Conservation (phyloP, 2,329 filamentous ascomycete genomes). For the Colletotrichum ledebouriae region DNA sequence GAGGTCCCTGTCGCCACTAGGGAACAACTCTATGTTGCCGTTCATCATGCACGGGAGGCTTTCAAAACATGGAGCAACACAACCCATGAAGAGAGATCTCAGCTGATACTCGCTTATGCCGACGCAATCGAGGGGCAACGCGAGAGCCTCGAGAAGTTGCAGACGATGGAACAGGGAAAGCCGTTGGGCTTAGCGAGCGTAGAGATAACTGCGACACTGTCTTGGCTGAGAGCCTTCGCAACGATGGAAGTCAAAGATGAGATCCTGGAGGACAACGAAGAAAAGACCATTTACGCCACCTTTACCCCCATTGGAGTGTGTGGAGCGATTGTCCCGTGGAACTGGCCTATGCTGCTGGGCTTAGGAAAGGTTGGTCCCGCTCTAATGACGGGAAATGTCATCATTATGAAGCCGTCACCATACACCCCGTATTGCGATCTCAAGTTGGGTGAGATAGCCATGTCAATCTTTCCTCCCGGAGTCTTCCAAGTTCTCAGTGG, state of each 20-base stretch:
- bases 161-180: conserved; percentile 49
- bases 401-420: conserved; percentile 70
- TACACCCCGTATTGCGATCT: conserved; percentile 70
- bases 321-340: conserved; percentile 66
- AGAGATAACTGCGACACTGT: conserved; percentile 43
- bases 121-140: conserved; percentile 47
- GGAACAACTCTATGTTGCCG: conserved; percentile 50
- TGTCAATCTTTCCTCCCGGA: conserved; percentile 71
- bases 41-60: conserved; percentile 46
- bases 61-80: conserved; percentile 51
- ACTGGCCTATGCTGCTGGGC: conserved; percentile 58
- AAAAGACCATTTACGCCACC: conserved; percentile 44
- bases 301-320: conserved; percentile 55
- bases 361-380: conserved; percentile 69
- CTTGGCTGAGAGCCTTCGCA: conserved; percentile 44
- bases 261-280: conserved; percentile 55
- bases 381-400: conserved; percentile 66
- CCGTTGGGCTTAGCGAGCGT: conserved; percentile 42
- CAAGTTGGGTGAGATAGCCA: conserved; percentile 70
- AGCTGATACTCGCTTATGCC: conserved; percentile 45
- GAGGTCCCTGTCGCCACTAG: conserved; percentile 48
- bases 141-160: conserved; percentile 45
- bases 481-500: conserved; percentile 72
- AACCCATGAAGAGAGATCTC: conserved; percentile 45
- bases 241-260: conserved; percentile 52